phyloP scores from a whole-genome alignment of 1,284 basidiomycete genomes.

The Malassezia furfur region DNA sequence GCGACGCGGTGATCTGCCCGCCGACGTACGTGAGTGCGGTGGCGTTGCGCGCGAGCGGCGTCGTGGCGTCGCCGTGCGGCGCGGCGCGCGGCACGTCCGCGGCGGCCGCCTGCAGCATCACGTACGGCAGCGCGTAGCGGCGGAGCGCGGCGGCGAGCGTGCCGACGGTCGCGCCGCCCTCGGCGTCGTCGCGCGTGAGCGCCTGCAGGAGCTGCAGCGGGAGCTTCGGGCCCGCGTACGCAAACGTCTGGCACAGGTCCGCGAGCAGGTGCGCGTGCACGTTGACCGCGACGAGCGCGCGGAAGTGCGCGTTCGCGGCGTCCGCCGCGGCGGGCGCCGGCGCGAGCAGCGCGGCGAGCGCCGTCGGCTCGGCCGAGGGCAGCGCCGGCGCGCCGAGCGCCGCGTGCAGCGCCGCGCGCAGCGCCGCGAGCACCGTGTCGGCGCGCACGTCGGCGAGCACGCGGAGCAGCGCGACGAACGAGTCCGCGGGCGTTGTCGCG shows the following conservation, averaged over 20 bases:
- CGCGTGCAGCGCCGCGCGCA: slow-evolving; percentile 63
- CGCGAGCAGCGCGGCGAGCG: slow-evolving; percentile 15
- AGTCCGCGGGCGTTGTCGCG: slow-evolving; percentile 68
- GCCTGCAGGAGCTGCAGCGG: slow-evolving; percentile 67
- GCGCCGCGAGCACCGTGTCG: slow-evolving; percentile 62
- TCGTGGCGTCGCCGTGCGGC: slow-evolving; percentile 12
- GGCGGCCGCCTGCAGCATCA: slow-evolving; percentile 57
- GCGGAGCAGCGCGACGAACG: slow-evolving; percentile 76
- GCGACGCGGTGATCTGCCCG: slow-evolving; percentile 65
- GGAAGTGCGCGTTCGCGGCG: slow-evolving; percentile 61
- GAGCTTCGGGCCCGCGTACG: slow-evolving; percentile 62
- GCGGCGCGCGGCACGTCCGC: slow-evolving; percentile 17
- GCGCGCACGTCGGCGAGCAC: slow-evolving; percentile 79
- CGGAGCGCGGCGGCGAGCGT: slow-evolving; percentile 75
- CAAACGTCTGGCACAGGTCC: slow-evolving; percentile 77
- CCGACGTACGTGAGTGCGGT: slow-evolving; percentile 63
- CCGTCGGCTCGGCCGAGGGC: neutral
- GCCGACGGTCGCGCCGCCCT: slow-evolving; percentile 47
- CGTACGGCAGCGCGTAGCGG: slow-evolving; percentile 75
- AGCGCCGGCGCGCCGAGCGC: slow-evolving; percentile 48
- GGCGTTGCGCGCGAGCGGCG: slow-evolving; percentile 19
- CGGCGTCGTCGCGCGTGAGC: slow-evolving; percentile 53
- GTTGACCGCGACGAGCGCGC: slow-evolving; percentile 66
- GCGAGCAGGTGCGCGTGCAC: slow-evolving; percentile 72
- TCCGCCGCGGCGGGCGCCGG: slow-evolving; percentile 19